Percentiles rank a stretch among this genome's conserved stretches.
Conservation (phyloP, 2,329 filamentous ascomycete genomes). For the Hymenoscyphus salicellus region DNA sequence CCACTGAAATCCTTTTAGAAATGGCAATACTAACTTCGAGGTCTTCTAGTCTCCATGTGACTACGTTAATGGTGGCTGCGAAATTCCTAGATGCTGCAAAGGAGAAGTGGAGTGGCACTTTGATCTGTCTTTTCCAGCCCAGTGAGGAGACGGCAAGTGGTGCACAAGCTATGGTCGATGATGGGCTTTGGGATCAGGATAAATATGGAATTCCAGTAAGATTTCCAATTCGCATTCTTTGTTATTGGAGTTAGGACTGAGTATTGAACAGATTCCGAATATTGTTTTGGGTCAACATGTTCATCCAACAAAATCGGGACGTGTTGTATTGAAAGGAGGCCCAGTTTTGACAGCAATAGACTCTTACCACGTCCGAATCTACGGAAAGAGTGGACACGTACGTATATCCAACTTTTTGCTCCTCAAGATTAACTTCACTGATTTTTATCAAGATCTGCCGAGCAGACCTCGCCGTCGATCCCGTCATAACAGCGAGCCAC, state of each 20-base stretch:
- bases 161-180: slow-evolving; percentile 61
- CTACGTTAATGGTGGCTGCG: slow-evolving; percentile 53
- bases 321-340: slow-evolving; percentile 37
- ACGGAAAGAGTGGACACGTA: slow-evolving; percentile 46
- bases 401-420: neutral
- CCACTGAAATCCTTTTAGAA: too few species aligned
- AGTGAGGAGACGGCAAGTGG: slow-evolving; percentile 63
- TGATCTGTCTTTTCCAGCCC: slow-evolving; percentile 65
- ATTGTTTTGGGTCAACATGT: slow-evolving; percentile 55
- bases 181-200: slow-evolving; percentile 48
- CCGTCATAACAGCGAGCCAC: slow-evolving; percentile 44
- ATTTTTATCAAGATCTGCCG: slow-evolving; percentile 5
- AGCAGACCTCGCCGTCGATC: slow-evolving; percentile 46
- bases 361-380: slow-evolving; percentile 39
- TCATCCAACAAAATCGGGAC: slow-evolving; percentile 40
- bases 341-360: slow-evolving; percentile 39
- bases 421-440: too few species aligned
- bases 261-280: slow-evolving; percentile 40
- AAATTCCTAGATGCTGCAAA: slow-evolving; percentile 44
- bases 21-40: too few species aligned
- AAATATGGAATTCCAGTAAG: slow-evolving; percentile 41
- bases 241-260: too few species aligned
- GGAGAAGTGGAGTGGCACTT: slow-evolving; percentile 56
- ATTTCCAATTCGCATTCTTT: too few species aligned
- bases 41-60: slow-evolving; percentile 60